Conservation (phyloP, 148 eudicot species). For the Rhododendron ferrugineum region DNA sequence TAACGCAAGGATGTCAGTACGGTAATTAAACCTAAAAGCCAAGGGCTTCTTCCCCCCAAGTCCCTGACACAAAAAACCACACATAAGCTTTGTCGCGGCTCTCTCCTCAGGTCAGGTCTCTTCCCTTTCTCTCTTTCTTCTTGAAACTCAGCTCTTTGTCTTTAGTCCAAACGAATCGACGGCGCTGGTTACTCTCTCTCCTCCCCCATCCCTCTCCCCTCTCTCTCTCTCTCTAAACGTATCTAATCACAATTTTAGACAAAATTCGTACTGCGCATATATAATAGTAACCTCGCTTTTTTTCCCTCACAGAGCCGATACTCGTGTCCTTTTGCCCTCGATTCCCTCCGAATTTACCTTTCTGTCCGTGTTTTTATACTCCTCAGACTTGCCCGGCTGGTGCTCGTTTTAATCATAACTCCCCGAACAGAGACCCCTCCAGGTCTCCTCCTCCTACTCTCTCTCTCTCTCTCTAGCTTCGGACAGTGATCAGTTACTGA, state of each 20-base stretch:
- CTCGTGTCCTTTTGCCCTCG: slow-evolving; percentile 2
- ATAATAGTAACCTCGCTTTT: background rate
- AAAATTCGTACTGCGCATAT: background rate
- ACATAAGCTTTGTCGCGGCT: background rate
- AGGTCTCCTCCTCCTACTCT: background rate
- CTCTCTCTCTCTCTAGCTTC: slow-evolving; percentile 7
- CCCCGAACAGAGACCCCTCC: background rate
- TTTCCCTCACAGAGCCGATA: background rate
- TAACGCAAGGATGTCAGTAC: background rate
- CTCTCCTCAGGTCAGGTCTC: background rate
- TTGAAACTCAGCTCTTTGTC: background rate
- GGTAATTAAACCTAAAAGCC: background rate
- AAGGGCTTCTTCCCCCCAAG: background rate
- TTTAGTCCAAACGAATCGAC: background rate
- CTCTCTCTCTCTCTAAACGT: background rate
- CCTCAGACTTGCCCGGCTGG: background rate
- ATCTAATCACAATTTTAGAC: background rate
- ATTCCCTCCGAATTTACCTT: slow-evolving; percentile 6
- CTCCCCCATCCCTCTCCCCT: no score
- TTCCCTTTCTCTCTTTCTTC: background rate
- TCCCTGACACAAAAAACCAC: background rate
- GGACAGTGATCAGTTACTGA: background rate
- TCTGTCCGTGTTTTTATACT: background rate
- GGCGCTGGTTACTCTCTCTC: background rate
- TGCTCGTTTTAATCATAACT: background rate